A percentile compares a stretch with the other conserved stretches of the same genome.
phyloP scores from a whole-genome alignment of 208 protist species.

The Acanthamoeba sp. region DNA sequence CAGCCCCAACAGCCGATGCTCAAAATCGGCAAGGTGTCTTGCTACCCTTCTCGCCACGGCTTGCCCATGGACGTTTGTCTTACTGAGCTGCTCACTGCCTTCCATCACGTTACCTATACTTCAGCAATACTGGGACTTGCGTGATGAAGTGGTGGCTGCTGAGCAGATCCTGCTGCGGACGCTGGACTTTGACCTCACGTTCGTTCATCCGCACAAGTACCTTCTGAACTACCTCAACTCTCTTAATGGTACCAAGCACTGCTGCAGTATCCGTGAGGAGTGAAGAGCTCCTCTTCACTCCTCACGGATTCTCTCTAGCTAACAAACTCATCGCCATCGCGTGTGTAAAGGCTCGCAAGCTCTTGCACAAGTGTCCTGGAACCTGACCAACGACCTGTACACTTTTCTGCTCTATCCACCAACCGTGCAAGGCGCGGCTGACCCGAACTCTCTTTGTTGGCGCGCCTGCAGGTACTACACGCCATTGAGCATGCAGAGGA shows the following conservation, averaged over 20 bases:
- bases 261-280: neutral
- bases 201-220: conserved; percentile 73
- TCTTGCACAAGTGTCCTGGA: conserved; percentile 58
- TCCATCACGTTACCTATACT: neutral
- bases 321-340: too few relatives aligned
- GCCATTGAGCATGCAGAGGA: conserved; percentile 56
- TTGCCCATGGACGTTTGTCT: neutral
- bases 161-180: conserved; percentile 71
- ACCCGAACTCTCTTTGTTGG: neutral
- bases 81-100: neutral
- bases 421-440: too few relatives aligned
- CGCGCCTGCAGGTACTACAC: conserved; percentile 42
- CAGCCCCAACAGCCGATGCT: conserved; percentile 49
- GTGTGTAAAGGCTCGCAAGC: conserved; percentile 23
- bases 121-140: conserved; percentile 71
- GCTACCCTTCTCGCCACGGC: too few relatives aligned
- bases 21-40: conserved; percentile 75
- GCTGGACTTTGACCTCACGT: conserved; percentile 52
- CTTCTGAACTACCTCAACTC: conserved; percentile 73
- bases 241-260: conserved; percentile 12
- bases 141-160: conserved; percentile 64
- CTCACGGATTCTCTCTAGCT: neutral
- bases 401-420: neutral
- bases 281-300: neutral
- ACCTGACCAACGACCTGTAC: conserved; percentile 70